Base-by-base conservation (phyloP, 2,329 filamentous ascomycete species). In the Ophiostoma quercus region DNA sequence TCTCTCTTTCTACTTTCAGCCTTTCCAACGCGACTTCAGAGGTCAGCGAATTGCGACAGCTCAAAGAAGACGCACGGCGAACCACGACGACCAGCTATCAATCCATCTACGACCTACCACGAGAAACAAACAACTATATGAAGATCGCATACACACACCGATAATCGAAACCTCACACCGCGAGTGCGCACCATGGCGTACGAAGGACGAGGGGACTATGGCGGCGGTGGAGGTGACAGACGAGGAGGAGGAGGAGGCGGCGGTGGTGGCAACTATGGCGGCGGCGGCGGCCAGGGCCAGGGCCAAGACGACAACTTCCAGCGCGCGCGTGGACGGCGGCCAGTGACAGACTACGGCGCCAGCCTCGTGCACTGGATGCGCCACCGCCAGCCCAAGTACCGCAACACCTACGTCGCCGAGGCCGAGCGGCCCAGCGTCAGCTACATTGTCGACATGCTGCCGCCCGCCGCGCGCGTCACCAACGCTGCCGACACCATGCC, bases 361-460 rank as follows among this genome's bases (percentile, higher is more conserved):
- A 95, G 92, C 11, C 87, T 96, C 78, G 89, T 91, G 68, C 92
- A 96, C 79, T 99, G 92, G 92, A 92, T 96, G 86, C 90, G 91
- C 76, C 88, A 92, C 76, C 88, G 94, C 70, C 86, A 88, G 75
- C 90, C 91, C 37, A 88, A 88, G 74, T 94, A 92, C 80, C 90
- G 89, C 77, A 88, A 89, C 70, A 83, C 85, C 6, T 89, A 88
- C 75, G 83, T 84, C 71, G 88, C 92, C 75, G 93, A 97, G 80
- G 83, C 85, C 63, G 94, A 97, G 80, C 84, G 94, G 71, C 94
- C 94, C 0, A 96, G 91, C 78, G 83, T 89, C 54, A 97, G 92
- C 81, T 98, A 95, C 78, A 91, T 96, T 62, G 87, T 96, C 65
- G 91, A 97, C 92, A 94, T 98, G 87, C 84, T 96, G 32, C 94